Evolutionary conservation across 169 alveolate genomes (phyloP).

Genomic region (Eimeria falciformis): DNA sequence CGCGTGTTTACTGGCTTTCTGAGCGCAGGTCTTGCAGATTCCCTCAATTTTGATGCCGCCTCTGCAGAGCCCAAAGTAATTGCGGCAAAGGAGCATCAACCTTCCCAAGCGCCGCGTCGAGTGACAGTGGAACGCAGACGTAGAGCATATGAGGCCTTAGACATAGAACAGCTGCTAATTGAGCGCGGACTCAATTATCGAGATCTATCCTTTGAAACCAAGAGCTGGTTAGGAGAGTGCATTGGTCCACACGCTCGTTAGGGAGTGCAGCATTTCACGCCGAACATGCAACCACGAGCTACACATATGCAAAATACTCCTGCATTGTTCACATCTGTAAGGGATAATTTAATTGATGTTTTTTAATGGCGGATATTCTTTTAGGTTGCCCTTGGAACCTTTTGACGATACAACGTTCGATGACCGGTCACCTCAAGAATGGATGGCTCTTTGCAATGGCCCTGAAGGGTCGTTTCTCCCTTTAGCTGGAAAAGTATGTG

Average conservation of each 20-base stretch:
- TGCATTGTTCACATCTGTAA: not conserved
- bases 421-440: slow-evolving; percentile 91
- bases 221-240: slow-evolving; percentile 70
- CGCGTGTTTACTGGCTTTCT: not conserved
- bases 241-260: not conserved
- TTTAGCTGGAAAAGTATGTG: slow-evolving; percentile 69
- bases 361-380: too few relatives aligned
- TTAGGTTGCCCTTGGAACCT: slow-evolving; percentile 92
- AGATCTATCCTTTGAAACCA: slow-evolving; percentile 76
- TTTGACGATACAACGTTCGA: slow-evolving; percentile 94
- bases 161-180: slow-evolving; percentile 89
- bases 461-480: slow-evolving; percentile 85
- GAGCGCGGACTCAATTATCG: slow-evolving; percentile 90
- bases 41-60: slow-evolving; percentile 46
- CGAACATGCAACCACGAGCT: too few relatives aligned
- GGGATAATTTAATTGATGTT: too few relatives aligned
- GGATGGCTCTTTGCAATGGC: slow-evolving; percentile 87
- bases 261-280: not conserved
- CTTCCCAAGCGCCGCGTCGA: slow-evolving; percentile 94
- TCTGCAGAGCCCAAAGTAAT: slow-evolving; percentile 88
- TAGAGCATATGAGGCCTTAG: slow-evolving; percentile 85
- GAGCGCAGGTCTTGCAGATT: slow-evolving; percentile 31
- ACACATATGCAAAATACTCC: not conserved
- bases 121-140: slow-evolving; percentile 91
- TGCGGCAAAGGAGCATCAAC: slow-evolving; percentile 92